Percentiles rank a stretch among this genome's conserved stretches.
Conservation (phyloP, 1,284 basidiomycete genomes). For the Fereydounia khargensis region DNA sequence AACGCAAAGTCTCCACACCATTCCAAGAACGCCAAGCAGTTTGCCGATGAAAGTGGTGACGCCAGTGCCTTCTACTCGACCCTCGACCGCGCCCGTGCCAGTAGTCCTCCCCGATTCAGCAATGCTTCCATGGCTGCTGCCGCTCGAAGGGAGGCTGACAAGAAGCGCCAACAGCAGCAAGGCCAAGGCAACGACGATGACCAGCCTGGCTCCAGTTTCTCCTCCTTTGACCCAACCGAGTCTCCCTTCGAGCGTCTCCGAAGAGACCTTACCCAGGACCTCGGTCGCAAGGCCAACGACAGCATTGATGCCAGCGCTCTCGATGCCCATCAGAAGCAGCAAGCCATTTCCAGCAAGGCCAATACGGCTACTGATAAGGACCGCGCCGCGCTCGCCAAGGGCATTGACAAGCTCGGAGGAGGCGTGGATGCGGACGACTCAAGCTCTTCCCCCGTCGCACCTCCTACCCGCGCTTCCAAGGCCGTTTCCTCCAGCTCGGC, state of each 20-base stretch:
- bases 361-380: background rate
- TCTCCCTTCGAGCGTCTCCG: slow-evolving; percentile 70
- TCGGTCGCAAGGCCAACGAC: slow-evolving; percentile 12
- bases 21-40: background rate
- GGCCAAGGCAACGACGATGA: slow-evolving; percentile 13
- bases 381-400: background rate
- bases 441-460: slow-evolving; percentile 17
- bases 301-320: slow-evolving; percentile 19
- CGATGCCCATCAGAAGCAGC: background rate
- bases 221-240: slow-evolving; percentile 61
- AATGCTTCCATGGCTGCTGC: slow-evolving; percentile 61
- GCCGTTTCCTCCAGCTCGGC: background rate
- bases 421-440: slow-evolving; percentile 16
- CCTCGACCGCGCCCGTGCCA: slow-evolving; percentile 66
- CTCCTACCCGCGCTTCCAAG: slow-evolving; percentile 13
- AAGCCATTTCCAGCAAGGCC: background rate
- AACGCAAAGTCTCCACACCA: background rate
- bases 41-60: background rate
- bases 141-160: slow-evolving; percentile 64
- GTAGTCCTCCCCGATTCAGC: slow-evolving; percentile 58
- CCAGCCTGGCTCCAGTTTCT: slow-evolving; percentile 1
- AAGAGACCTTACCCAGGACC: slow-evolving; percentile 19
- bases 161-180: slow-evolving; percentile 17
- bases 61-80: background rate
- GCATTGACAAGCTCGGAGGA: slow-evolving; percentile 3